phyloP scores from a whole-genome alignment of 2,329 filamentous ascomycete species.

The Metarhizium humberi region DNA sequence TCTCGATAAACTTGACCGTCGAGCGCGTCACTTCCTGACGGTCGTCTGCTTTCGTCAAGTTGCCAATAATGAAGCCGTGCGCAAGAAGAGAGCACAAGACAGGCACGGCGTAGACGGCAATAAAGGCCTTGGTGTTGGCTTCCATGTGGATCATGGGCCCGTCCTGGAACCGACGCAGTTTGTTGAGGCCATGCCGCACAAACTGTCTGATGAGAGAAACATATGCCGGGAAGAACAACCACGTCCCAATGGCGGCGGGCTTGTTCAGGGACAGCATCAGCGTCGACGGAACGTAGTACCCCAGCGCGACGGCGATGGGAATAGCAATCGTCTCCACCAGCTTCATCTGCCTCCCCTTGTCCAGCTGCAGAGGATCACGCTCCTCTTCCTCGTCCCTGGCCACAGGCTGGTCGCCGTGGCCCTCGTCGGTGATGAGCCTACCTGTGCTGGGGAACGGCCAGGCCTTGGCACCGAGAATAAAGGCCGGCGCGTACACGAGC shows the following conservation, averaged over 20 bases:
- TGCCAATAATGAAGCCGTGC: constrained; percentile 33
- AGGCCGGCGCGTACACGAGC: constrained; percentile 40
- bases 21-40: constrained; percentile 40
- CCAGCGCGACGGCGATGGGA: constrained; percentile 36
- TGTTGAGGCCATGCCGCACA: constrained; percentile 19
- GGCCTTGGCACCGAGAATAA: constrained; percentile 31
- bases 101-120: constrained; percentile 36
- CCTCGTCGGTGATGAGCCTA: constrained; percentile 6
- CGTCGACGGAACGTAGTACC: constrained; percentile 36
- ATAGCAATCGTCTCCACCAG: constrained; percentile 49
- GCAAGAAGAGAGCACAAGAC: constrained; percentile 32
- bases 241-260: constrained; percentile 29
- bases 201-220: constrained; percentile 33
- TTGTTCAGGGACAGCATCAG: constrained; percentile 34
- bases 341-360: constrained; percentile 17
- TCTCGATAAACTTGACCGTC: constrained; percentile 34
- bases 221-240: constrained; percentile 44
- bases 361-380: neutral
- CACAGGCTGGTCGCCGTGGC: constrained; percentile 13
- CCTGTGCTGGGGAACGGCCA: constrained; percentile 13
- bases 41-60: constrained; percentile 30
- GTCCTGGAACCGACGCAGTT: constrained; percentile 16
- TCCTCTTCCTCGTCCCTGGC: neutral
- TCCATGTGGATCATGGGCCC: constrained; percentile 31
- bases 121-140: constrained; percentile 26